phyloP scores from a whole-genome alignment of 768 basidiomycete genomes.

The Kondoa subrosea region DNA sequence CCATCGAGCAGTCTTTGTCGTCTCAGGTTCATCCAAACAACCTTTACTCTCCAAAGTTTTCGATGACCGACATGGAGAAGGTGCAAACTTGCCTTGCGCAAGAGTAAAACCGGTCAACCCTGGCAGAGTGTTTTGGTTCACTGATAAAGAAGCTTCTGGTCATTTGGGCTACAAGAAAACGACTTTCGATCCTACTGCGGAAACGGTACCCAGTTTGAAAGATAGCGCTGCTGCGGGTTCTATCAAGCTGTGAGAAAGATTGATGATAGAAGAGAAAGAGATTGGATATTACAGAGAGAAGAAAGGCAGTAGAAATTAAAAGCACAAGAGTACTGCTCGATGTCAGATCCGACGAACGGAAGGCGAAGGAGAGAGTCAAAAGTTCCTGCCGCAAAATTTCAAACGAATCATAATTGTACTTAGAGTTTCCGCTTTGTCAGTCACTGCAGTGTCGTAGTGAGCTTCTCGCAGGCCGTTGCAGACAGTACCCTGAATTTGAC shows the following conservation, averaged over 20 bases:
- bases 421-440: too few relatives aligned
- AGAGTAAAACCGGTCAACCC: conserved; percentile 59
- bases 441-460: too few relatives aligned
- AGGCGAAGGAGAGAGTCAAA: too few relatives aligned
- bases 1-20: conserved; percentile 66
- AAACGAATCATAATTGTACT: too few relatives aligned
- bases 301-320: too few relatives aligned
- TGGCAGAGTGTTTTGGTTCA: conserved; percentile 87
- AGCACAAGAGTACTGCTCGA: too few relatives aligned
- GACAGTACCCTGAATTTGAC: too few relatives aligned
- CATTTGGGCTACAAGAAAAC: conserved; percentile 18
- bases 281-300: too few relatives aligned
- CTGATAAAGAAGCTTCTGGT: conserved; percentile 60
- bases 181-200: conserved; percentile 11
- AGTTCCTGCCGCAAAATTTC: too few relatives aligned
- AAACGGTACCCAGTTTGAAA: not conserved
- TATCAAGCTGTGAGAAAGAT: conserved; percentile 1
- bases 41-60: conserved; percentile 42
- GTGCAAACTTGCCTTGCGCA: conserved; percentile 54
- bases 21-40: conserved; percentile 62
- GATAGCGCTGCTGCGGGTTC: not conserved
- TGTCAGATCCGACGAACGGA: too few relatives aligned
- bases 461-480: too few relatives aligned
- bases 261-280: too few relatives aligned
- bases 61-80: conserved; percentile 10